Evolutionary conservation across 1,284 basidiomycete species (phyloP), one percentile per base, ranked within the genome.

Genomic region (Puccinia novopanici): DNA sequence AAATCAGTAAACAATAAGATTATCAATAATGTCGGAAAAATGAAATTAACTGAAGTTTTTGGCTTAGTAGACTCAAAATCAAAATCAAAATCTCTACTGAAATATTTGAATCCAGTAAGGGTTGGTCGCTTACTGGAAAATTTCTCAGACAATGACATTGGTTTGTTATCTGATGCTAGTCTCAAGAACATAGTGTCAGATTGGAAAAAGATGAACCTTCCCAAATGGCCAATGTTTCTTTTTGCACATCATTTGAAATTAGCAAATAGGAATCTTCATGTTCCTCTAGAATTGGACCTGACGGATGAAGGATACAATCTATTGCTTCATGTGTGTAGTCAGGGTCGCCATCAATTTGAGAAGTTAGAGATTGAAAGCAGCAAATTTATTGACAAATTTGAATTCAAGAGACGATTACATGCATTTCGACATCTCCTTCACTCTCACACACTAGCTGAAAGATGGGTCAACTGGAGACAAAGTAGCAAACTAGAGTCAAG

Each of bases 191-290:
- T 63, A 63, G 19, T 63, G 40, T 63, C 61, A 63, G 37, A 63
- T 63, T 63, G 37, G 61, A 37, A n/a, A 63, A 40, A 34, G 40
- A 10, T 2, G 37, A n/a, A 63, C 12, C 61, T 63, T 17, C 34
- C 12, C 0, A 63, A 63, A 40, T 63, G 61, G 61, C 61, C 61
- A 63, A 63, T 63, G 37, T 0, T 63, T 40, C 5, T 63, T 8
- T 63, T 63, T 40, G 40, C 37, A n/a, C n/a, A 63, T 63, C 61
- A 63, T 40, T 63, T 63, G 61, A 63, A 40, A 40, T 63, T 63
- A 19, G 40, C n/a, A 2, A n/a, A 63, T 19, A 63, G 61, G 61
- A n/a, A 63, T 40, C 13, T n/a, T 17, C 61, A 63, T 34, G 37
- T 37, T 10, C 61, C 61, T 40, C 10, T 63, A 42, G 61, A 63